Base-by-base conservation (phyloP, 2,329 filamentous ascomycete species). In the Cephalotrichum gorgonifer region DNA sequence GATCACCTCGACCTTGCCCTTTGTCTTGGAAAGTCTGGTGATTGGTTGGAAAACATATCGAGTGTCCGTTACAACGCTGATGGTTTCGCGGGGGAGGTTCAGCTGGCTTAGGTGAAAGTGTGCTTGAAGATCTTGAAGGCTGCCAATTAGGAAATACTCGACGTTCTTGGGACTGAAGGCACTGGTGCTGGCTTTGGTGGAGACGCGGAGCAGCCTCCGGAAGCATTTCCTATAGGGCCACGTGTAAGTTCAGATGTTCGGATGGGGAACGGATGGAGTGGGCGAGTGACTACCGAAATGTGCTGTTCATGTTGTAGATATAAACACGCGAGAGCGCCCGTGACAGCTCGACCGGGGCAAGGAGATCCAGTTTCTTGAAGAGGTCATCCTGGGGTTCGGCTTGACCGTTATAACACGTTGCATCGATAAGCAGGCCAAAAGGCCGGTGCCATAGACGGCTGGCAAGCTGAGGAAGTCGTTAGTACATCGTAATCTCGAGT, bases 291-390 rank as follows among this genome's bases (percentile, higher is more conserved):
- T 64, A 77, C 74, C 77, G 74, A 61, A 83, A 85, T 11, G 79
- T 75, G 57, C 78, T 84, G 56, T 86, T 86, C 81, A 85, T 85
- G 58, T 86, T 86, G 63, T 86, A 85, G 15, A 86, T 71, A 54
- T 85, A 86, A 38, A 84, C 72, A 33, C 80, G 72, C 1, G 75
- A 70, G 4, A 85, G 65, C 51, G 81, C 77, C 47, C 70, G 71
- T 2, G 75, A 71, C 42, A 85, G 61, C 55, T 86, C 82, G 0
- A 71, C 70, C 0, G 82, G 81, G 3, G 78, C 80, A 3, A 86
- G 69, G 11, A 76, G 64, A 57, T 85, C 80, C 8, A 84, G 64
- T 56, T 76, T 82, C 48, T 76, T 76, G 57, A 85, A 81, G 2
- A 85, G 64, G 17, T 81, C 77, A 57, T 86, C 82, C 52, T 78